These are phyloP conservation scores for Lipomyces starkeyi DNA, from an alignment of 805 yeast species.

Conservation along the genomic window DNA sequence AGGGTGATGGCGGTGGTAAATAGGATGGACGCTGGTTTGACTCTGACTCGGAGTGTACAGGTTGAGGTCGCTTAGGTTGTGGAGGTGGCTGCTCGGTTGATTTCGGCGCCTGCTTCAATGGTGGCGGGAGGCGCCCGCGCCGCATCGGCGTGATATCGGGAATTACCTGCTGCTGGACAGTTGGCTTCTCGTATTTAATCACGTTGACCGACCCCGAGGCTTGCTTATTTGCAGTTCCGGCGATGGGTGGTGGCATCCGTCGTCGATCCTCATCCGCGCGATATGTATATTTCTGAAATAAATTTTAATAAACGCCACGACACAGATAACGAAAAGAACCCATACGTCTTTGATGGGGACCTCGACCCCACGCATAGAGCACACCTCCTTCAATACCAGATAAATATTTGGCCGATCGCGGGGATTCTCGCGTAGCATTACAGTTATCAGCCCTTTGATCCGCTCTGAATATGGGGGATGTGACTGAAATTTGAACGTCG, in stretches of 20 bases:
- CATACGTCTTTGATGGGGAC: conserved; percentile 51
- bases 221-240: conserved; percentile 2
- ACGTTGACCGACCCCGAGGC: conserved; percentile 4
- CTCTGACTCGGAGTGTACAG: conserved; percentile 20
- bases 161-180: conserved; percentile 2
- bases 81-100: conserved; percentile 6
- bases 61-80: conserved; percentile 2
- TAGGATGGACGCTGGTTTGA: conserved; percentile 23
- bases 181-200: conserved; percentile 21
- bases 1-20: conserved; percentile 27
- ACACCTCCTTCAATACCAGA: conserved; percentile 72
- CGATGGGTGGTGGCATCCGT: conserved; percentile 31
- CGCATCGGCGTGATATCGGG: conserved; percentile 38
- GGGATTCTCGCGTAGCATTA: conserved; percentile 85
- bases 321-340: neutral
- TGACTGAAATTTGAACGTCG: conserved; percentile 76
- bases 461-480: conserved; percentile 72
- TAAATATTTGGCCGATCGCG: conserved; percentile 81
- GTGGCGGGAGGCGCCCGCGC: conserved; percentile 36
- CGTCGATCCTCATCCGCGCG: conserved; percentile 9
- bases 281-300: conserved; percentile 13
- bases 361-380: conserved; percentile 62
- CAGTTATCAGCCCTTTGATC: conserved; percentile 73
- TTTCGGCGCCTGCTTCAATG: neutral
- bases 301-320: neutral